phyloP scores from a whole-genome alignment of 495 filamentous ascomycete genomes.

The Lophiotrema nucula region DNA sequence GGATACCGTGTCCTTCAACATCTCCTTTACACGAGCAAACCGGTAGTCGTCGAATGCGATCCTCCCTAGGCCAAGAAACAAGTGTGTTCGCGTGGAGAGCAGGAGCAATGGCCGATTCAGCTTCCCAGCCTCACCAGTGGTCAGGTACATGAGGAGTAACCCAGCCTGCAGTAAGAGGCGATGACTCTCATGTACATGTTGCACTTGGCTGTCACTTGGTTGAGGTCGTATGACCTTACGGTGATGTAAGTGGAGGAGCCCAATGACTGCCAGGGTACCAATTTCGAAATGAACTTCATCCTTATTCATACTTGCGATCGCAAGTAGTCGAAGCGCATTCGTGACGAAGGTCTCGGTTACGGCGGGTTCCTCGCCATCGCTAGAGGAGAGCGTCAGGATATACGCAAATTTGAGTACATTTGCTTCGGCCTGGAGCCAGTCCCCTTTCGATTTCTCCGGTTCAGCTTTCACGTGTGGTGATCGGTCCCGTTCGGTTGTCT shows the following conservation, averaged over 20 bases:
- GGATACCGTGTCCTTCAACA: conserved; percentile 25
- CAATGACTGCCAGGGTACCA: conserved; percentile 15
- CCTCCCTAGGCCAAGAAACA: conserved; percentile 11
- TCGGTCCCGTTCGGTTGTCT: not conserved
- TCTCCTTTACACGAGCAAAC: conserved; percentile 20
- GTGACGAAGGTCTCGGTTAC: not conserved
- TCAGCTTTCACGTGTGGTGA: not conserved
- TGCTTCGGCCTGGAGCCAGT: conserved; percentile 20
- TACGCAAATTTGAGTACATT: conserved; percentile 29
- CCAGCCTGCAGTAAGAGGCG: conserved; percentile 21
- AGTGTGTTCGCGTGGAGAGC: conserved; percentile 24
- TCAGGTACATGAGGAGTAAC: conserved; percentile 4
- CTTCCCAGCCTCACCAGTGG: not conserved
- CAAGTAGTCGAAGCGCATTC: not conserved
- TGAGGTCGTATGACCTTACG: no score
- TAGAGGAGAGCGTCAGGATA: conserved; percentile 20
- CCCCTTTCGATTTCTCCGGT: not conserved
- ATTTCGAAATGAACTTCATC: not conserved
- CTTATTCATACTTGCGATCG: not conserved
- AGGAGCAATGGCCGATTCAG: conserved; percentile 18
- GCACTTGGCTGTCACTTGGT: not conserved
- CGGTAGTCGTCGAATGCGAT: conserved; percentile 13
- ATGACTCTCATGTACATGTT: not conserved
- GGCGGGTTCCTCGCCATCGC: not conserved
- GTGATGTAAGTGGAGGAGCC: conserved; percentile 17